Evolutionary conservation across 2,329 filamentous ascomycete genomes (phyloP), one percentile per base, ranked within the genome.

Genomic region (Chaetomium globosum): DNA sequence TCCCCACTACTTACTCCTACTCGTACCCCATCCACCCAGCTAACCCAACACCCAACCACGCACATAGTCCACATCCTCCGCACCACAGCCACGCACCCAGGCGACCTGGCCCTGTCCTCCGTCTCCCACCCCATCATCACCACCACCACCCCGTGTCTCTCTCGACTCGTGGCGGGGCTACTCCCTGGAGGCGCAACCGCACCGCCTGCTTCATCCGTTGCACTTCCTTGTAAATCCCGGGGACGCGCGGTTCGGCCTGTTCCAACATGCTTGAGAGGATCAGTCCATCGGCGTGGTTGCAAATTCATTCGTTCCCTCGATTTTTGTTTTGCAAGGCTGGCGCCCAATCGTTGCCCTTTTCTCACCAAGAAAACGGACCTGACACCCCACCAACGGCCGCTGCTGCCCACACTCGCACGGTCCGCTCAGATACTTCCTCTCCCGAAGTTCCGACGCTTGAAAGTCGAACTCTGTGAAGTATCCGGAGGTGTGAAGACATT

Each of bases 401-500:
- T 12, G 5, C 31, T 46, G 33, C 23, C 23, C 48, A 53, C 8
- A 12, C 33, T 36, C 28, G 16, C 30, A 36, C 36, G 33, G 26
- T 26, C 48, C 16, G 26, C 51, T 39, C 39, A 51, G 57, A 23
- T 28, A 54, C 54, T 13, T 43, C 48, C 52, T 33, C 36, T 19
- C 36, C 36, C 36, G 36, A 39, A 39, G 36, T 56, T 54, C 51
- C 28, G 26, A 28, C 28, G 16, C 1, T 49, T 19, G 19, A 21
- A 12, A 36, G 30, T 19, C 49, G 31, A 43, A 46, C 21, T 12
- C 36, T 23, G 8, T 46, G n/a, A 51, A 23, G n/a, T 9, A 9
- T 51, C 46, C 7, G 21, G 31, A 33, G 54, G 43, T 68, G 61
- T 33, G 68, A 70, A 52, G 65, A 59, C 64, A 66, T 68, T 52